Percentiles rank a stretch among this genome's conserved stretches.
Conservation (phyloP, 768 basidiomycete species). For the Clitopilus hobsonii region DNA sequence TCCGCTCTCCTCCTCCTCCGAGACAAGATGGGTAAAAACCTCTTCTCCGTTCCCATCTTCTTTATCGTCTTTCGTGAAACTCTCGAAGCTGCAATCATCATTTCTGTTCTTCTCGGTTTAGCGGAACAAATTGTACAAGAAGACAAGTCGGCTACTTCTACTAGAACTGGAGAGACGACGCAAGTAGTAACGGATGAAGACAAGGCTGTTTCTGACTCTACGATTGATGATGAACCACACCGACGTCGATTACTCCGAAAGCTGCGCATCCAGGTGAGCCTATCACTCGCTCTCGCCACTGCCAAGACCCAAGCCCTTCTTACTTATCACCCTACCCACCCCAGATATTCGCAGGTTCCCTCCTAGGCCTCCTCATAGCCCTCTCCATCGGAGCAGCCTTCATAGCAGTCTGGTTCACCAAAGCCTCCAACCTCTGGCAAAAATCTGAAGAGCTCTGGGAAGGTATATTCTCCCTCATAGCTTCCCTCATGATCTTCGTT, state of each 20-base stretch:
- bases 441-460: constrained; percentile 91
- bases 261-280: constrained; percentile 59
- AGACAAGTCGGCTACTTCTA: constrained; percentile 14
- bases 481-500: constrained; percentile 78
- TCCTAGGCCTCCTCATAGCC: constrained; percentile 72
- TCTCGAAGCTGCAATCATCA: constrained; percentile 87
- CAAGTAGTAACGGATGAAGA: constrained; percentile 6
- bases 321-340: neutral
- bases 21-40: constrained; percentile 60
- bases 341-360: constrained; percentile 75
- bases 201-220: constrained; percentile 10
- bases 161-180: neutral
- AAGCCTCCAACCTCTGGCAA: constrained; percentile 78
- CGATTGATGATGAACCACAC: constrained; percentile 22
- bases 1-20: constrained; percentile 2
- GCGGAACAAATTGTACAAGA: constrained; percentile 77
- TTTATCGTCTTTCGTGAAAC: constrained; percentile 97
- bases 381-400: constrained; percentile 86
- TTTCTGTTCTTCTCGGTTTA: constrained; percentile 87
- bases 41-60: constrained; percentile 91
- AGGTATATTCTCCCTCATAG: constrained; percentile 72
- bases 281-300: neutral
- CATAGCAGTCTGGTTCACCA: constrained; percentile 93
- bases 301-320: neutral
- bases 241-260: constrained; percentile 53